Percentiles rank a stretch among this genome's conserved stretches.
These are phyloP conservation scores for Phytophthora tubulina DNA, from an alignment of 352 stramenopile species.

Conservation along the genomic window DNA sequence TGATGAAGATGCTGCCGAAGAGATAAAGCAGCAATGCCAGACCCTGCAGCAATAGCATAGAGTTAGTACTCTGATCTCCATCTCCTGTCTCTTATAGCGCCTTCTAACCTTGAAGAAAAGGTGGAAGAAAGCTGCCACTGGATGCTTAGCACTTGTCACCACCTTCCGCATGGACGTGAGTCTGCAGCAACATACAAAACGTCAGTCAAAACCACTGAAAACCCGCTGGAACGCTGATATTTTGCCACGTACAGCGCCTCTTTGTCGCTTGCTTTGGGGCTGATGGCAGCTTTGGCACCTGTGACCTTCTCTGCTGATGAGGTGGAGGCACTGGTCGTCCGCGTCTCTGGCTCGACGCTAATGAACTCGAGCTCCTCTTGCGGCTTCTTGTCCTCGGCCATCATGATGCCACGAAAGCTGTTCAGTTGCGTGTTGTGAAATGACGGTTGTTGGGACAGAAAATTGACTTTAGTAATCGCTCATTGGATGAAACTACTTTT, in stretches of 20 bases:
- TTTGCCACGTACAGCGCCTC: slow-evolving; percentile 66
- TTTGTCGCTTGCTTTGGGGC: slow-evolving; percentile 50
- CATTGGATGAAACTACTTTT: slow-evolving; percentile 47
- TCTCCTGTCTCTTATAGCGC: background rate
- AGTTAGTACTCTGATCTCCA: background rate
- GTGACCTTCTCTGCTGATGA: slow-evolving; percentile 11
- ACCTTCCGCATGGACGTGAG: slow-evolving; percentile 76
- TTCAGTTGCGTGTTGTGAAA: slow-evolving; percentile 17
- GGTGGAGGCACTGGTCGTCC: slow-evolving; percentile 20
- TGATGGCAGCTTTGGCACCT: slow-evolving; percentile 29
- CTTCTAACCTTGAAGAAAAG: slow-evolving; percentile 94
- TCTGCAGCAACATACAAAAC: slow-evolving; percentile 39
- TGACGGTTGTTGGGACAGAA: slow-evolving; percentile 20
- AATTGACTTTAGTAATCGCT: slow-evolving; percentile 1
- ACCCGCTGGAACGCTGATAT: background rate
- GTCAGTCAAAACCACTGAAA: slow-evolving; percentile 16
- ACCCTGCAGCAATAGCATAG: slow-evolving; percentile 30
- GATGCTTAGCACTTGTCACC: slow-evolving; percentile 91
- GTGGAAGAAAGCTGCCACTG: slow-evolving; percentile 96
- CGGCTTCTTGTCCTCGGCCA: slow-evolving; percentile 70
- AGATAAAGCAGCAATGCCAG: slow-evolving; percentile 95
- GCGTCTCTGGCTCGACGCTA: slow-evolving; percentile 54
- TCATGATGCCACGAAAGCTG: slow-evolving; percentile 46
- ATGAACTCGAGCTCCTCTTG: slow-evolving; percentile 86
- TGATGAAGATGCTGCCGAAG: slow-evolving; percentile 91